Conservation (phyloP, 768 basidiomycete species). For the Cyclocybe cylindracea region DNA sequence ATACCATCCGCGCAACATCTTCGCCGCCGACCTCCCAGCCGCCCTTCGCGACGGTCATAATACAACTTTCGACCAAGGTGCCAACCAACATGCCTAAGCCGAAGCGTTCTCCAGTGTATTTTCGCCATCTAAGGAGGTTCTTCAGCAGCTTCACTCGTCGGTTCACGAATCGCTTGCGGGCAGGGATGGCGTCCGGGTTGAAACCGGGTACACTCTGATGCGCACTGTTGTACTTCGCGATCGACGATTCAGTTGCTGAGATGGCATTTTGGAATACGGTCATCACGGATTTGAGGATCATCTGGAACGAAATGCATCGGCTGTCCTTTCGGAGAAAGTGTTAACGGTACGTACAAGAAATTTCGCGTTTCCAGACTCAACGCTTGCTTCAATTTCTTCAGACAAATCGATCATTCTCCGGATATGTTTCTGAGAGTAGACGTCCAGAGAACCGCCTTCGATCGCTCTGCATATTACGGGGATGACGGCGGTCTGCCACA, state of each 20-base stretch:
- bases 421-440: conserved; percentile 69
- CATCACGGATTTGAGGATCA: conserved; percentile 55
- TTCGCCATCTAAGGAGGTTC: conserved; percentile 78
- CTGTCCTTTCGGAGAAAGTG: not conserved
- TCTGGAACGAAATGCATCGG: conserved; percentile 34
- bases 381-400: conserved; percentile 79
- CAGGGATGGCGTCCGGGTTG: conserved; percentile 73
- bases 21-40: conserved; percentile 91
- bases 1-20: conserved; percentile 60
- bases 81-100: conserved; percentile 55
- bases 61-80: conserved; percentile 56
- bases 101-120: conserved; percentile 64
- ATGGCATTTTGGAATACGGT: conserved; percentile 57
- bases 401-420: conserved; percentile 68
- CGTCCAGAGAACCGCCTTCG: conserved; percentile 80
- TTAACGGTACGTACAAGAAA: conserved; percentile 51
- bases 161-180: conserved; percentile 69
- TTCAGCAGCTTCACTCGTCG: conserved; percentile 70
- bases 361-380: conserved; percentile 63
- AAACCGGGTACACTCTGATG: conserved; percentile 47
- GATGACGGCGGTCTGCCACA: conserved; percentile 75
- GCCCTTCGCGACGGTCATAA: conserved; percentile 66
- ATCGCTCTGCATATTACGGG: conserved; percentile 74
- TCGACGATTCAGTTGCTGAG: conserved; percentile 45
- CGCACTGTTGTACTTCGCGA: conserved; percentile 49